A percentile compares a stretch with the other conserved stretches of the same genome.
These are phyloP conservation scores for Fusarium sacchari DNA, from an alignment of 2,329 filamentous ascomycete species.

Conservation along the genomic window DNA sequence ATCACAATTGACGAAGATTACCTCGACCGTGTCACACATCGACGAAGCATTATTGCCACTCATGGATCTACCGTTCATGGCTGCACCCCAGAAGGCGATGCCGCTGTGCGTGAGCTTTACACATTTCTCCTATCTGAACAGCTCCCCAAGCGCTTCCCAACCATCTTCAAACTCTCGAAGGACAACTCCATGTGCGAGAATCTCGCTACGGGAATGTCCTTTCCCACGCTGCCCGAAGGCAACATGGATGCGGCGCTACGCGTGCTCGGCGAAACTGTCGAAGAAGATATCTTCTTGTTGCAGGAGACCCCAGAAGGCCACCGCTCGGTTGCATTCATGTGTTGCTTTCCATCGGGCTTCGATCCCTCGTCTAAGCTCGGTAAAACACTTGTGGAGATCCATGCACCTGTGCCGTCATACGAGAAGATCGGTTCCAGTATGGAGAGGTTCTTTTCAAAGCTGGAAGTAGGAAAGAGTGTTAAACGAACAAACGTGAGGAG, in stretches of 20 bases:
- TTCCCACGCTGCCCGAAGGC: constrained; percentile 31
- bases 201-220: constrained; percentile 47
- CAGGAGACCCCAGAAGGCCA: constrained; percentile 55
- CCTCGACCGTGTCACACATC: constrained; percentile 53
- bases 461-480: constrained; percentile 59
- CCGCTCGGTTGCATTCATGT: constrained; percentile 56
- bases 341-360: constrained; percentile 57
- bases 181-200: constrained; percentile 52
- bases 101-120: constrained; percentile 60
- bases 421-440: constrained; percentile 65
- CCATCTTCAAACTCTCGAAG: constrained; percentile 55
- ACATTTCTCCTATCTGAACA: constrained; percentile 57
- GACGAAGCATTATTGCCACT: constrained; percentile 50
- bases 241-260: constrained; percentile 9
- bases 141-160: constrained; percentile 60
- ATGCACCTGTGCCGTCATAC: constrained; percentile 60
- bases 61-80: constrained; percentile 53
- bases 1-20: constrained; percentile 65
- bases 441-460: constrained; percentile 62
- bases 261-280: constrained; percentile 19
- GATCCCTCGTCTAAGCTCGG: constrained; percentile 62
- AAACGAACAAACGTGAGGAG: constrained; percentile 60
- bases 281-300: constrained; percentile 57
- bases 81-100: constrained; percentile 51
- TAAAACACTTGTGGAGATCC: constrained; percentile 55